Evolutionary conservation across 257 asterid genomes (phyloP).

Genomic region (Anisodus tanguticus): DNA sequence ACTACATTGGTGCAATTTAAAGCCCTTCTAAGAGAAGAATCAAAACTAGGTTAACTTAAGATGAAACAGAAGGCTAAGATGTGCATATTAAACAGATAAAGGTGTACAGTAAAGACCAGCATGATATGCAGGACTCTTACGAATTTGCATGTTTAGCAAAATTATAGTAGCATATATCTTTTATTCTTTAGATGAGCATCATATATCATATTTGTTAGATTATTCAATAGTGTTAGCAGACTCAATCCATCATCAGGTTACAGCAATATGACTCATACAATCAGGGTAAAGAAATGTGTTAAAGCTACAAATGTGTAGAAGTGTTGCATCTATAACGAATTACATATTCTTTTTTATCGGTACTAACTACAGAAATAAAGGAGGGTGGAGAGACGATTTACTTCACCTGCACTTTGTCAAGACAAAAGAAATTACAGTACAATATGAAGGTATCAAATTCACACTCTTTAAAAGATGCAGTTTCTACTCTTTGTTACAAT

Average conservation of each 20-base stretch:
- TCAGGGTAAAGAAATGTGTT: background rate
- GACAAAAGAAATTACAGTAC: background rate
- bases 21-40: conserved; percentile 13
- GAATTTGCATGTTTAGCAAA: background rate
- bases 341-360: background rate
- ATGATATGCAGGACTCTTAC: background rate
- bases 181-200: too few species aligned
- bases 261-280: background rate
- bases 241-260: conserved; percentile 1
- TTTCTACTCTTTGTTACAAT: background rate
- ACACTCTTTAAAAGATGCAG: conserved; percentile 5
- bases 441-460: background rate
- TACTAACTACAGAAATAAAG: background rate
- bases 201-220: background rate
- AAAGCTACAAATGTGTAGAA: conserved; percentile 23
- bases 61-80: conserved; percentile 3
- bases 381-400: background rate
- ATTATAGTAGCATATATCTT: background rate
- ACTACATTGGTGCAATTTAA: background rate
- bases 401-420: conserved; percentile 1
- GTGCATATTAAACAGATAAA: background rate
- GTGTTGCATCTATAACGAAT: background rate
- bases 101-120: conserved; percentile 4
- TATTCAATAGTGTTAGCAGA: background rate
- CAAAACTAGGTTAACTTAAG: background rate